Evolutionary conservation across 2,329 filamentous ascomycete species (phyloP).

Genomic region (Alternaria sp.): DNA sequence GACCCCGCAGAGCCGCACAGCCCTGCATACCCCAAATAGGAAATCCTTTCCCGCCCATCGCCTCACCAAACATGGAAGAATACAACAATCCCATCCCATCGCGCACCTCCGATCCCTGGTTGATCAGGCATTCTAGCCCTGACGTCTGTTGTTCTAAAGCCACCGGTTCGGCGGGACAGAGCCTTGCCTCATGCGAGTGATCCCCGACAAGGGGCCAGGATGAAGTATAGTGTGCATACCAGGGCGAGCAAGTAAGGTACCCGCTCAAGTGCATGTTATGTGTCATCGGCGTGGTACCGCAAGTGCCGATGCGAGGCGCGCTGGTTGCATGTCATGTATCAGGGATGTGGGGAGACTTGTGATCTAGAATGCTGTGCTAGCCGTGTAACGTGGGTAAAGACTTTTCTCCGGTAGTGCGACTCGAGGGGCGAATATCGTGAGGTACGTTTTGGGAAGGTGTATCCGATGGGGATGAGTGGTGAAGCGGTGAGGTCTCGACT

Average conservation of each 20-base stretch:
- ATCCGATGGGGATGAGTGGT: not conserved
- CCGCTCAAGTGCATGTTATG: constrained; percentile 9
- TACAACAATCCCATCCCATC: constrained; percentile 6
- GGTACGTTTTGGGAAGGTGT: not conserved
- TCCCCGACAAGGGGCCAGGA: not conserved
- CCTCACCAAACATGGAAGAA: not conserved
- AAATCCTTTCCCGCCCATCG: constrained; percentile 5
- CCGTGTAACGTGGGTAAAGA: not conserved
- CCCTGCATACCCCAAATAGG: constrained; percentile 4
- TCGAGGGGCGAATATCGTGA: constrained; percentile 1
- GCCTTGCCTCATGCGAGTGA: constrained; percentile 3
- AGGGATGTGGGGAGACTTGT: constrained; percentile 1
- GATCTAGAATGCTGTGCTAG: constrained; percentile 6
- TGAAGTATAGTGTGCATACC: not conserved
- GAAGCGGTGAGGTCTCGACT: not conserved
- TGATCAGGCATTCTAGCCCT: not conserved
- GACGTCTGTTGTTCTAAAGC: not conserved
- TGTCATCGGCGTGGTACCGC: constrained; percentile 4
- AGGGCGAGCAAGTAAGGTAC: constrained; percentile 4
- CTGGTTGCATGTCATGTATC: not conserved
- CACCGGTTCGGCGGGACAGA: not conserved
- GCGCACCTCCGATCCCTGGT: constrained; percentile 1
- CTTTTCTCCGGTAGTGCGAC: not conserved
- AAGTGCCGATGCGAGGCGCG: not conserved
- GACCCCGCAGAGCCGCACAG: not conserved